Base-by-base conservation (phyloP, 495 filamentous ascomycete genomes). In the Elasticomyces elasticus region DNA sequence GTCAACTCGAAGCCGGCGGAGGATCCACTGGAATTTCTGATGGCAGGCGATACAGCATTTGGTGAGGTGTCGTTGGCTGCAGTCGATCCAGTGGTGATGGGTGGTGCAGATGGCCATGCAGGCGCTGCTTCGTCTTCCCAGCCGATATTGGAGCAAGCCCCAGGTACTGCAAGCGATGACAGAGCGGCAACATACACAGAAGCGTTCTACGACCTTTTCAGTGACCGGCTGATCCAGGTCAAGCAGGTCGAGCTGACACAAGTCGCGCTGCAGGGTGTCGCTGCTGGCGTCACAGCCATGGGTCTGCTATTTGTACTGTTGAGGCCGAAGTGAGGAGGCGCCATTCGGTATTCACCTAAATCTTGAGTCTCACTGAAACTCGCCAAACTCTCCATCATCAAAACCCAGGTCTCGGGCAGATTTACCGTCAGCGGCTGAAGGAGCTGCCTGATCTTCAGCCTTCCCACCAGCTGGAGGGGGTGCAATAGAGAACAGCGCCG, bases 161-260 rank as follows among this genome's bases (percentile, higher is more conserved):
- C 19, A 15, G 13, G 19, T 7, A 45, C 10, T 48, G 24, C 40
- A 33, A 27, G 27, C 37, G 51, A 26, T 13, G 5, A 23, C 33
- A 41, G 9, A 22, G 24, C 9, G 53, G 24, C 51, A 20, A 26
- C 25, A 5, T 58, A 54, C 38, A 15, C 52, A 25, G 45, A 49
- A 22, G 27, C 37, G 55, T 60, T 75, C 12, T 50, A 56, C 22
- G 81, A 85, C 54, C 62, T 86, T 22, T 79, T 85, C 71, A 94
- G 86, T 69, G 83, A 90, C 27, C 74, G 81, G 58, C 69, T 71
- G 56, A 71, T 94, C 55, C 70, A 76, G 52, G 58, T 89, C 42
- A 77, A 79, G 20, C 87, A 88, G 67, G 76, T 81, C 42, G 89
- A 95, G 62, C 63, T 86, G 6, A 91, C 88, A 2, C 68, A 81